A percentile compares a stretch with the other conserved stretches of the same genome.
phyloP scores from a whole-genome alignment of 331 rosid genomes.

The Quercus phellos region DNA sequence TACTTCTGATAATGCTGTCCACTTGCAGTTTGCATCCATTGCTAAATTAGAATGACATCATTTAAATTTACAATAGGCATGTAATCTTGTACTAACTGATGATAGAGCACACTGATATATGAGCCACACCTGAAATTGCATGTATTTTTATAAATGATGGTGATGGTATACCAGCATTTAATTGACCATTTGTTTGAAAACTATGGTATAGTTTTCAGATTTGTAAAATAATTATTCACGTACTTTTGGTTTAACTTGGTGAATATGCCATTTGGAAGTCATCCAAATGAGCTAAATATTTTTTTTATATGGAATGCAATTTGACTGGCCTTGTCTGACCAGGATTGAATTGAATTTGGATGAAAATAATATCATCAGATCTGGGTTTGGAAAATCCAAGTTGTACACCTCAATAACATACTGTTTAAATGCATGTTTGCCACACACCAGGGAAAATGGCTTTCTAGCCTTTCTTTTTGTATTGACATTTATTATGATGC shows the following conservation, averaged over 20 bases:
- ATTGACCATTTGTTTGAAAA: background rate
- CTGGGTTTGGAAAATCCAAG: background rate
- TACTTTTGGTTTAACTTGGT: background rate
- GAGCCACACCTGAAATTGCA: background rate
- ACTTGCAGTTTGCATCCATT: background rate
- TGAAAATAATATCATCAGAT: background rate
- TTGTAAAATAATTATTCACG: background rate
- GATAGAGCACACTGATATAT: background rate
- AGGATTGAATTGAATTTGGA: background rate
- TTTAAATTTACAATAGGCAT: background rate
- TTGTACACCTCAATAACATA: background rate
- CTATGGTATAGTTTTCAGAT: background rate
- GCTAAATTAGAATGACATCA: background rate
- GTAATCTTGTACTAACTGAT: background rate
- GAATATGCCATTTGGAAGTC: background rate
- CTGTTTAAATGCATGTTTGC: too few species aligned
- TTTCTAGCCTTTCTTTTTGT: too few species aligned
- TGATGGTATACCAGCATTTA: background rate
- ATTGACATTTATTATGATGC: background rate
- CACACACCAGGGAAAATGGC: too few species aligned
- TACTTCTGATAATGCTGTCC: background rate
- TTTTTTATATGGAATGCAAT: background rate
- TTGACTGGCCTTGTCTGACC: background rate
- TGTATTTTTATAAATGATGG: background rate
- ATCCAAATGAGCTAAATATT: background rate